A percentile compares a stretch with the other conserved stretches of the same genome.
These are phyloP conservation scores for Gracilariopsis chorda DNA, from an alignment of 23 red algal genomes.

Conservation along the genomic window DNA sequence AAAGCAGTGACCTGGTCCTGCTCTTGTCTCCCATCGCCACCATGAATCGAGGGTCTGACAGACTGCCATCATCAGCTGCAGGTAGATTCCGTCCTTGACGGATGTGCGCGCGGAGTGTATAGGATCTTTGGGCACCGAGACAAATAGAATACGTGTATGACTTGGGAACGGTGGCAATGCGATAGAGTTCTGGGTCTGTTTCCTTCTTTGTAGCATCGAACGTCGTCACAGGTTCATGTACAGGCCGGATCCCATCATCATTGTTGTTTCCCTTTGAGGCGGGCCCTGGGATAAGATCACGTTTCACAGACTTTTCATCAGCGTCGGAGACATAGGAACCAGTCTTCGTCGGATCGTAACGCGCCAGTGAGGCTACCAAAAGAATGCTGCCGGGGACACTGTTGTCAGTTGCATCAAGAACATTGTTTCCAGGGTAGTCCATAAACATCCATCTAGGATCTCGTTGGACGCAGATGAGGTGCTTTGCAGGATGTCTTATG, in stretches of 20 bases:
- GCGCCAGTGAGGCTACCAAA: constrained; percentile 19
- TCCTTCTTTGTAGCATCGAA: background rate
- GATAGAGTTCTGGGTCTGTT: background rate
- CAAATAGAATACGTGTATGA: constrained; percentile 55
- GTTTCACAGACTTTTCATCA: background rate
- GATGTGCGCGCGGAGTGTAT: constrained; percentile 69
- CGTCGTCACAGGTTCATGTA: background rate
- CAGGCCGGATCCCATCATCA: constrained; percentile 16
- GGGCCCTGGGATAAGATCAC: background rate
- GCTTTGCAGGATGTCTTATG: constrained; percentile 60
- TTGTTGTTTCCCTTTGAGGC: background rate
- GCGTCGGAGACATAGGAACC: background rate
- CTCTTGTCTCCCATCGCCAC: constrained; percentile 80
- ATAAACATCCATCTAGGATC: constrained; percentile 89
- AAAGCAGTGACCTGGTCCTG: background rate
- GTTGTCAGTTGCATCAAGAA: constrained; percentile 52
- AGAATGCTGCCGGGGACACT: constrained; percentile 75
- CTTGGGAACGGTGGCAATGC: constrained; percentile 24
- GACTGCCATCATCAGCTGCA: constrained; percentile 77
- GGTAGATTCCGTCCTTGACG: constrained; percentile 69
- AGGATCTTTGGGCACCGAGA: constrained; percentile 40
- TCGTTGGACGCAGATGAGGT: constrained; percentile 58
- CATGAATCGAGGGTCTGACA: constrained; percentile 73
- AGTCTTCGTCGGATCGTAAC: constrained; percentile 60
- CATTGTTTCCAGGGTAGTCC: constrained; percentile 78